Conservation (phyloP, 352 stramenopile genomes). For the Blastocystis sp. region DNA sequence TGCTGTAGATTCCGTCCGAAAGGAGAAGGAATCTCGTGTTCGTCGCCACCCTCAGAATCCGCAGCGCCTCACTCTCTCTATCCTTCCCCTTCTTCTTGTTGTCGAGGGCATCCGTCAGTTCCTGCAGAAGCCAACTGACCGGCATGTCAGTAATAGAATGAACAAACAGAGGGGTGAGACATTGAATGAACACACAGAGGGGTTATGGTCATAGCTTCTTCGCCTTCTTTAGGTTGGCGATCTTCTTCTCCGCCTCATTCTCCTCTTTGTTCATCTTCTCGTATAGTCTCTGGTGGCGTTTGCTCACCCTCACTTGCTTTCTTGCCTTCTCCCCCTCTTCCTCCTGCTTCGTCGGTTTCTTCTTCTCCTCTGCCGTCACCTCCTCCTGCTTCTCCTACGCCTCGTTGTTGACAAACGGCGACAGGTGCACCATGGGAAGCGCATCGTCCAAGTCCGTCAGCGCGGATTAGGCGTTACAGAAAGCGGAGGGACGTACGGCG, state of each 20-base stretch:
- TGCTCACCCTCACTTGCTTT: conserved; percentile 71
- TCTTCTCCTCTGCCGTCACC: conserved; percentile 73
- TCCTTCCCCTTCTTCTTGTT: background rate
- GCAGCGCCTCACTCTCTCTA: background rate
- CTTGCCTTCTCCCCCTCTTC: conserved; percentile 43
- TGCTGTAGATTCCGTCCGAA: background rate
- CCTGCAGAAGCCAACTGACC: background rate
- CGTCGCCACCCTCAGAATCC: background rate
- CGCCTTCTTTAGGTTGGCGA: background rate
- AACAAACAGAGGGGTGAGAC: background rate
- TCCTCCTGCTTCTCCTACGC: conserved; percentile 76
- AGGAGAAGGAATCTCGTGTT: background rate
- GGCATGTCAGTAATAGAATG: background rate
- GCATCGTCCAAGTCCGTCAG: conserved; percentile 96
- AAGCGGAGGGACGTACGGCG: background rate
- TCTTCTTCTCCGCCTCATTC: conserved; percentile 71
- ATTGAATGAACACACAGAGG: background rate
- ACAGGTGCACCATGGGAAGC: conserved; percentile 88
- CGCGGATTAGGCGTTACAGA: conserved; percentile 79
- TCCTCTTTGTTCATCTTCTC: conserved; percentile 73
- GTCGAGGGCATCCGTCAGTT: background rate
- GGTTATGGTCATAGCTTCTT: too few species aligned
- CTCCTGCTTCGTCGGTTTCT: background rate
- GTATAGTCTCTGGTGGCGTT: conserved; percentile 74
- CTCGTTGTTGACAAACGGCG: conserved; percentile 90